phyloP scores from a whole-genome alignment of 2,329 filamentous ascomycete species.

The Elsinoe ampelina region DNA sequence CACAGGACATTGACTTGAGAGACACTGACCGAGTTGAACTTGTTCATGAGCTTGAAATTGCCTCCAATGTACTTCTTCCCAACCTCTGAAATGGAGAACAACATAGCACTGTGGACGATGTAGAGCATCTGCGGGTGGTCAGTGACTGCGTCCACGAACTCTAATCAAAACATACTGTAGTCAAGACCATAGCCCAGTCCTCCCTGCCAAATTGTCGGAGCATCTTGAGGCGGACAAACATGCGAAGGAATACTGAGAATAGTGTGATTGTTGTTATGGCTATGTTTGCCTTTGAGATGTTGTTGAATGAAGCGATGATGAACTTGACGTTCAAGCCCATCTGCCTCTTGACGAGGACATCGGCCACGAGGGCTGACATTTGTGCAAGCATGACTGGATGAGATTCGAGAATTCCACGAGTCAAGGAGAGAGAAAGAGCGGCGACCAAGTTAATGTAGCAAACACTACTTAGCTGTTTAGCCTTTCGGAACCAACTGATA shows the following conservation, averaged over 20 bases:
- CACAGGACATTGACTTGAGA: background rate
- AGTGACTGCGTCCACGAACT: background rate
- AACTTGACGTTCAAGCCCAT: slow-evolving; percentile 2
- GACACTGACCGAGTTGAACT: background rate
- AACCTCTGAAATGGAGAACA: background rate
- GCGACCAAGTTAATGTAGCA: background rate
- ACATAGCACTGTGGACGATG: background rate
- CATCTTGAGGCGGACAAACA: slow-evolving; percentile 10
- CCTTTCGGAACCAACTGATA: slow-evolving; percentile 4
- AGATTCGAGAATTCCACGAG: background rate
- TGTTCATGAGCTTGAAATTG: background rate
- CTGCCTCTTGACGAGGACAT: slow-evolving; percentile 3
- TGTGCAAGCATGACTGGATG: background rate
- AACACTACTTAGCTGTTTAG: background rate
- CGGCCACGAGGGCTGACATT: background rate
- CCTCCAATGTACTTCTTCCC: slow-evolving; percentile 1
- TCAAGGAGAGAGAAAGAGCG: background rate
- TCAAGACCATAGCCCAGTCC: slow-evolving; percentile 10
- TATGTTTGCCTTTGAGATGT: slow-evolving; percentile 2
- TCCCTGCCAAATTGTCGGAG: slow-evolving; percentile 4
- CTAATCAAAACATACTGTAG: background rate
- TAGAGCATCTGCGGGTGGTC: background rate
- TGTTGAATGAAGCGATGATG: background rate
- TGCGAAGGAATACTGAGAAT: slow-evolving; percentile 1
- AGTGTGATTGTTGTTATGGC: background rate